A percentile compares a stretch with the other conserved stretches of the same genome.
Conservation (phyloP, 768 basidiomycete genomes). For the Sporobolomyces roseus region DNA sequence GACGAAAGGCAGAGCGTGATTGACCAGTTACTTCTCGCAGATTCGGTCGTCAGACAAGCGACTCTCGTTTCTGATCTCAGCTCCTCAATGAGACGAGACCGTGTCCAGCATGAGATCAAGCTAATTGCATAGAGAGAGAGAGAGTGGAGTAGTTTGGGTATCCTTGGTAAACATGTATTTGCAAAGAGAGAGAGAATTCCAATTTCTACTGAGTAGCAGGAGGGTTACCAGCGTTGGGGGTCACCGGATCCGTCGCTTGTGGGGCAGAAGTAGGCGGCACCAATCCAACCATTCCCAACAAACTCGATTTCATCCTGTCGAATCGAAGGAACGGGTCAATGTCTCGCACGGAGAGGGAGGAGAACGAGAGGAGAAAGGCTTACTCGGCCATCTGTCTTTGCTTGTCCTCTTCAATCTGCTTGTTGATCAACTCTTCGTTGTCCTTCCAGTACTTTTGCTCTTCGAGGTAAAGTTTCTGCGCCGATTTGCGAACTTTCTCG, state of each 20-base stretch:
- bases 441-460: slow-evolving; percentile 57
- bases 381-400: slow-evolving; percentile 51
- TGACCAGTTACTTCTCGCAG: no score
- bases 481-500: slow-evolving; percentile 49
- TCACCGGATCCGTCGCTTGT: background rate
- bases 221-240: background rate
- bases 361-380: slow-evolving; percentile 4
- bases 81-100: no score
- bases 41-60: no score
- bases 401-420: slow-evolving; percentile 56
- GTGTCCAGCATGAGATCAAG: no score
- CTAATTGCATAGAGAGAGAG: no score
- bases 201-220: no score
- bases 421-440: slow-evolving; percentile 57
- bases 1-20: no score
- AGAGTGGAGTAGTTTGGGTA: no score
- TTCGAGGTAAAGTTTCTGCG: slow-evolving; percentile 56
- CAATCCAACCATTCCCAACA: slow-evolving; percentile 37
- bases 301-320: slow-evolving; percentile 35
- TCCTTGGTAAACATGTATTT: no score
- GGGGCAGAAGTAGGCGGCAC: slow-evolving; percentile 11
- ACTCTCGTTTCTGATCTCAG: no score
- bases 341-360: background rate
- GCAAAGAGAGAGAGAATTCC: no score
- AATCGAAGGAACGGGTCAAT: background rate